phyloP scores from a whole-genome alignment of 2,329 filamentous ascomycete species.

The Phyllosticta paracitricarpa region DNA sequence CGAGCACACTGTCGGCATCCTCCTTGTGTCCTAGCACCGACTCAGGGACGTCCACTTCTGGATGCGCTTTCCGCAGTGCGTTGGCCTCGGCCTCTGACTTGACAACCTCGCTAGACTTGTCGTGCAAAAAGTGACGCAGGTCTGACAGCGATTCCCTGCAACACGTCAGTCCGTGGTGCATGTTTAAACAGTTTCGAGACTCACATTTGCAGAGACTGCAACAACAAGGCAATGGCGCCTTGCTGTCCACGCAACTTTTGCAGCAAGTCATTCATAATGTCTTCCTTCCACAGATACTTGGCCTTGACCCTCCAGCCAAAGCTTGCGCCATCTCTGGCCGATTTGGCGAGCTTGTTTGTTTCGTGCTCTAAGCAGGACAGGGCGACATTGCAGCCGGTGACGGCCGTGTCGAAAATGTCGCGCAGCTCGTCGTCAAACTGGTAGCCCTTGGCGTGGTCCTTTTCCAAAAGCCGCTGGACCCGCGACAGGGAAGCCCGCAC shows the following conservation, averaged over 20 bases:
- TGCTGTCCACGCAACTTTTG: slow-evolving; percentile 11
- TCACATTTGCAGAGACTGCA: slow-evolving; percentile 12
- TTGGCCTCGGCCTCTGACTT: neutral
- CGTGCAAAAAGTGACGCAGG: slow-evolving; percentile 4
- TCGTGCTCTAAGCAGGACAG: slow-evolving; percentile 11
- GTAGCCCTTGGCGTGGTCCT: neutral
- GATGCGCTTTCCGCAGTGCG: slow-evolving; percentile 4
- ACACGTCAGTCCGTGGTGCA: neutral
- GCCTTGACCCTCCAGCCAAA: slow-evolving; percentile 4
- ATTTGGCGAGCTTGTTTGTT: neutral
- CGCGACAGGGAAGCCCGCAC: slow-evolving; percentile 8
- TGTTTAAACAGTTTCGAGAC: neutral
- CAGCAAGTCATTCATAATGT: slow-evolving; percentile 10
- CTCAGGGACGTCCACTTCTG: slow-evolving; percentile 3
- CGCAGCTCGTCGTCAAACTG: slow-evolving; percentile 3
- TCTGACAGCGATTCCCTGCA: slow-evolving; percentile 11
- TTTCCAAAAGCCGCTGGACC: slow-evolving; percentile 6
- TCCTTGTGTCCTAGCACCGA: neutral
- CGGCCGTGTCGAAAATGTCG: slow-evolving; percentile 9
- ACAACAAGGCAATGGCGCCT: slow-evolving; percentile 10
- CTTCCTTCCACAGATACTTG: slow-evolving; percentile 11
- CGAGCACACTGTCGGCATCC: neutral
- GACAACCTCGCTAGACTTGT: slow-evolving; percentile 3
- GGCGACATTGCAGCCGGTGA: slow-evolving; percentile 9
- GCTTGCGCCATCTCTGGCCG: neutral